Evolutionary conservation across 2,329 filamentous ascomycete species (phyloP).

Genomic region (Verticillium klebahnii): DNA sequence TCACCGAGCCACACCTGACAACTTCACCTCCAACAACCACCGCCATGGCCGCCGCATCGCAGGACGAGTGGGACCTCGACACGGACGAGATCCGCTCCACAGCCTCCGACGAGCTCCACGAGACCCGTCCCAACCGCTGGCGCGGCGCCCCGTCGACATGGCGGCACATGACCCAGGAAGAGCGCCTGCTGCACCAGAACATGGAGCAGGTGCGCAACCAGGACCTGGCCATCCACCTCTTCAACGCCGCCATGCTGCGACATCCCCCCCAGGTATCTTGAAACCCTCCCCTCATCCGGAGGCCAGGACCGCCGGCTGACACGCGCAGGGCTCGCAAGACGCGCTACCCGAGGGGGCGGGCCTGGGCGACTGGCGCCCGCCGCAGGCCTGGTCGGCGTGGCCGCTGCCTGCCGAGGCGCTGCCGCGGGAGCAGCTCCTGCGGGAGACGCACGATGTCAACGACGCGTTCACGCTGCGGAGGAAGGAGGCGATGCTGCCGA

Average conservation of each 20-base stretch:
- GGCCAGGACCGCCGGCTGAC: neutral
- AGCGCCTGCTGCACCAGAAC: constrained; percentile 58
- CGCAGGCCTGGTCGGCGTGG: constrained; percentile 78
- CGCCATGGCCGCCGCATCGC: neutral
- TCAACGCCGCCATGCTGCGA: constrained; percentile 70
- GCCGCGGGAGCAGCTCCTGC: constrained; percentile 51
- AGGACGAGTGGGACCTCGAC: constrained; percentile 34
- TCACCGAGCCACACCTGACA: neutral
- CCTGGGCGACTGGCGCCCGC: constrained; percentile 40
- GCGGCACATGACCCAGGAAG: constrained; percentile 55
- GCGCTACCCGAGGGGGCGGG: constrained; percentile 17
- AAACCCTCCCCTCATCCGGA: neutral
- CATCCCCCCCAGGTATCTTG: constrained; percentile 21
- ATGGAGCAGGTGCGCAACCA: constrained; percentile 58
- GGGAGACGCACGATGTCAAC: constrained; percentile 38
- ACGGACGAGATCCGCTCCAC: constrained; percentile 42
- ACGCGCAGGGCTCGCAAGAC: constrained; percentile 2
- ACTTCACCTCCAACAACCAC: neutral
- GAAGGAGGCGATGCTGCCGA: constrained; percentile 40
- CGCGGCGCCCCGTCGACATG: constrained; percentile 64
- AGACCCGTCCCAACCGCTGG: constrained; percentile 66
- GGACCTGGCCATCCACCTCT: constrained; percentile 73
- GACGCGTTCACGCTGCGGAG: constrained; percentile 48
- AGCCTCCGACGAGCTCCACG: constrained; percentile 40
- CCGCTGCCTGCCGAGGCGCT: constrained; percentile 62